A percentile compares a stretch with the other conserved stretches of the same genome.
Evolutionary conservation across 768 basidiomycete genomes (phyloP).

Genomic region (Amanita pseudoporphyria): DNA sequence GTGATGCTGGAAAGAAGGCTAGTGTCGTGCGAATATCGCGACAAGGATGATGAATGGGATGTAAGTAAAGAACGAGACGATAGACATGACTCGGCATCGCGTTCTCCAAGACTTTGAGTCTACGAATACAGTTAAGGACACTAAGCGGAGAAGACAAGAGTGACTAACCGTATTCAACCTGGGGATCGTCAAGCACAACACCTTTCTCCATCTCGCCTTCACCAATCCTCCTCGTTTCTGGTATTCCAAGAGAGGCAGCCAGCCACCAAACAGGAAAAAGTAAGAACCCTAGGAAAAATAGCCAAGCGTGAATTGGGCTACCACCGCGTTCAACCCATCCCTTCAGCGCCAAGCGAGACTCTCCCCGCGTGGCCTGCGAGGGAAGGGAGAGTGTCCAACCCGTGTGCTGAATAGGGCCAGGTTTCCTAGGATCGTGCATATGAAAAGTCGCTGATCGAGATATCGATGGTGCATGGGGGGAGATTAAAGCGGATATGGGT

Average conservation of each 20-base stretch:
- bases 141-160: background rate
- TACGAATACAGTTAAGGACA: slow-evolving; percentile 17
- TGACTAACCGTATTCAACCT: slow-evolving; percentile 63
- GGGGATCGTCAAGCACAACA: slow-evolving; percentile 69
- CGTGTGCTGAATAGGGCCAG: slow-evolving; percentile 47
- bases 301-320: slow-evolving; percentile 64
- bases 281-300: slow-evolving; percentile 68
- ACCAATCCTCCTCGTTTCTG: slow-evolving; percentile 53
- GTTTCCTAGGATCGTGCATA: slow-evolving; percentile 73
- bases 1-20: background rate
- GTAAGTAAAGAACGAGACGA: slow-evolving; percentile 62
- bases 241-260: slow-evolving; percentile 41
- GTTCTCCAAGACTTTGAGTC: slow-evolving; percentile 68
- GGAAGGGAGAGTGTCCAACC: slow-evolving; percentile 52
- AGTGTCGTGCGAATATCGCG: slow-evolving; percentile 45
- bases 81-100: slow-evolving; percentile 67
- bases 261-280: slow-evolving; percentile 61
- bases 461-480: slow-evolving; percentile 71
- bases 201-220: slow-evolving; percentile 52
- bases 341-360: slow-evolving; percentile 21
- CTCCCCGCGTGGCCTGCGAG: slow-evolving; percentile 18
- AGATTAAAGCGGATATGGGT: slow-evolving; percentile 68
- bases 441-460: slow-evolving; percentile 51
- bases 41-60: slow-evolving; percentile 70
- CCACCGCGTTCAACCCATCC: slow-evolving; percentile 39